A percentile compares a stretch with the other conserved stretches of the same genome.
phyloP scores from a whole-genome alignment of 495 filamentous ascomycete genomes.

The Podospora didyma region DNA sequence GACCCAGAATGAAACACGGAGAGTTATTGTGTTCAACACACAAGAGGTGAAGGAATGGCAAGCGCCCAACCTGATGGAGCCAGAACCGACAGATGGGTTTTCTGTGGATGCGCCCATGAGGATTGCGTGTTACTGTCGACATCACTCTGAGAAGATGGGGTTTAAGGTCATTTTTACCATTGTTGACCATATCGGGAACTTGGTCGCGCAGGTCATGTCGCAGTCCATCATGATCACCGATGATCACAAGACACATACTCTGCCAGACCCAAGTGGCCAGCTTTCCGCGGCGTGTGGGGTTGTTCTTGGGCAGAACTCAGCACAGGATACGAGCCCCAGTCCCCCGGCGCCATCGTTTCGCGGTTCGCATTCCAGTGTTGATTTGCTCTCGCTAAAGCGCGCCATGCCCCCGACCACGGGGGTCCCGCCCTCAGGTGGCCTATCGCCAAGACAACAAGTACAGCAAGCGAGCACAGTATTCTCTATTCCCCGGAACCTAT shows the following conservation, averaged over 20 bases:
- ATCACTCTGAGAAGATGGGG: slow-evolving; percentile 86
- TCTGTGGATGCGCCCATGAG: slow-evolving; percentile 84
- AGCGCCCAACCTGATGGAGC: slow-evolving; percentile 40
- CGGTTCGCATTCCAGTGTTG: neutral
- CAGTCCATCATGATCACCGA: slow-evolving; percentile 92
- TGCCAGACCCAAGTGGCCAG: neutral
- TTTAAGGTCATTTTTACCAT: slow-evolving; percentile 94
- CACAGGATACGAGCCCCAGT: neutral
- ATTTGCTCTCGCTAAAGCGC: neutral
- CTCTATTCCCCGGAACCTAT: slow-evolving; percentile 61
- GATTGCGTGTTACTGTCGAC: slow-evolving; percentile 95
- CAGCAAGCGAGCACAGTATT: slow-evolving; percentile 12
- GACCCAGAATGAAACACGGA: slow-evolving; percentile 67
- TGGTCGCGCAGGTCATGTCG: slow-evolving; percentile 81
- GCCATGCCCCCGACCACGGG: neutral
- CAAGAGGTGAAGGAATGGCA: slow-evolving; percentile 87
- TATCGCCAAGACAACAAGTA: neutral
- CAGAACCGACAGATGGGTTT: slow-evolving; percentile 44
- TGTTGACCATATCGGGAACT: slow-evolving; percentile 67
- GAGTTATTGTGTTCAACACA: slow-evolving; percentile 91
- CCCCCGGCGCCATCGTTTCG: neutral
- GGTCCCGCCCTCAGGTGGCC: neutral
- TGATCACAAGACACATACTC: slow-evolving; percentile 73
- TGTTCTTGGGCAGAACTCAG: neutral
- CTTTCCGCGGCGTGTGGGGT: neutral